Conservation (phyloP, 2,329 filamentous ascomycete species). For the Ceratocystis colombiana region DNA sequence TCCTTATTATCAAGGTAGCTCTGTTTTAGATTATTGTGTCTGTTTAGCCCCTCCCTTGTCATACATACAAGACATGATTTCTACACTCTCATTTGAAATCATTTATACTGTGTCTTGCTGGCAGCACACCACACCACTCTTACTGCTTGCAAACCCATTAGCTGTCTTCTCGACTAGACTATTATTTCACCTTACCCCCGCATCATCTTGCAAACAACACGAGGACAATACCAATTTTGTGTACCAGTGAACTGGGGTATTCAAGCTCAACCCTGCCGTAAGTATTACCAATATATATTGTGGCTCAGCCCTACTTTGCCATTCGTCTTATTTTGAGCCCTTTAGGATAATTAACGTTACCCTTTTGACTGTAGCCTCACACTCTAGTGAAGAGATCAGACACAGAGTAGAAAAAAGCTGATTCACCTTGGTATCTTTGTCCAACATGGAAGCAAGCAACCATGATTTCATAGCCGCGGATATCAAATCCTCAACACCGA, state of each 20-base stretch:
- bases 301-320: not conserved
- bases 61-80: not conserved
- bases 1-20: not conserved
- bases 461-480: not conserved
- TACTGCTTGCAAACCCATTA: not conserved
- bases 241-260: not conserved
- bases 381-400: not conserved
- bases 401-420: not conserved
- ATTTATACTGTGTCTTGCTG: not conserved
- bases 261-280: not conserved
- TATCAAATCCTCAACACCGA: not conserved
- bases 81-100: no score
- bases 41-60: not conserved
- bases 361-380: not conserved
- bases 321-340: not conserved
- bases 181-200: not conserved
- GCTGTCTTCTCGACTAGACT: no score
- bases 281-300: not conserved
- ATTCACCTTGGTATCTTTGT: no score
- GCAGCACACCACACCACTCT: not conserved
- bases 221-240: not conserved
- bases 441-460: conserved; percentile 2
- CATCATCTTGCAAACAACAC: not conserved
- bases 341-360: not conserved
- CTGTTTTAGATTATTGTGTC: not conserved